phyloP scores from a whole-genome alignment of 371 early-diverging fungal species.

The Lichtheimia hyalospora region DNA sequence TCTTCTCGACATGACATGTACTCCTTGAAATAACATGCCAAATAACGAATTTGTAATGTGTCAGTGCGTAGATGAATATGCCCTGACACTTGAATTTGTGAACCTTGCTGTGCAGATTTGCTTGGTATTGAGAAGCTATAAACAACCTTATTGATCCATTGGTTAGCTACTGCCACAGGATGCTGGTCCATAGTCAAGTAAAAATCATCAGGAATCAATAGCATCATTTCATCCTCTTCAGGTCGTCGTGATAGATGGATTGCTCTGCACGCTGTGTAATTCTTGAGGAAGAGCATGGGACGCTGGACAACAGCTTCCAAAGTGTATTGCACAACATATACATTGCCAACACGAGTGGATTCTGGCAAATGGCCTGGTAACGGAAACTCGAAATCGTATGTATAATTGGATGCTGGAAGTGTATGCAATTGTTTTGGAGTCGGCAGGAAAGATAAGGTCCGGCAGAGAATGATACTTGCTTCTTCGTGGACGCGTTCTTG shows the following conservation, averaged over 20 bases:
- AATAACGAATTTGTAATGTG: slow-evolving; percentile 24
- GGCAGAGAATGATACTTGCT: slow-evolving; percentile 23
- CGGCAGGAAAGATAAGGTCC: slow-evolving; percentile 32
- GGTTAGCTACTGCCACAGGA: slow-evolving; percentile 29
- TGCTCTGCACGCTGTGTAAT: slow-evolving; percentile 12
- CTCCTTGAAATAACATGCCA: slow-evolving; percentile 38
- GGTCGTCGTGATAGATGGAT: slow-evolving; percentile 27
- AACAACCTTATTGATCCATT: slow-evolving; percentile 37
- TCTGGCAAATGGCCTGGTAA: slow-evolving; percentile 42
- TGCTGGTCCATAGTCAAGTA: slow-evolving; percentile 16
- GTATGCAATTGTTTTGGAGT: slow-evolving; percentile 15
- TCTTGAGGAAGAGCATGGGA: slow-evolving; percentile 25
- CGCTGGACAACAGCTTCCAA: slow-evolving; percentile 35
- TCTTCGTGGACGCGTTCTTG: slow-evolving; percentile 32
- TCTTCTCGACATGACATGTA: slow-evolving; percentile 28
- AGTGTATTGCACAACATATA: slow-evolving; percentile 34
- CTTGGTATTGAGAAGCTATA: slow-evolving; percentile 40
- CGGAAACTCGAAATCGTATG: slow-evolving; percentile 40
- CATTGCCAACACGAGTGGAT: slow-evolving; percentile 29
- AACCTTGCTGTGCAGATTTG: slow-evolving; percentile 32
- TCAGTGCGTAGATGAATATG: slow-evolving; percentile 25
- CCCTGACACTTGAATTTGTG: slow-evolving; percentile 30
- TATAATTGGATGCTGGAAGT: slow-evolving; percentile 25
- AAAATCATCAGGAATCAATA: slow-evolving; percentile 15
- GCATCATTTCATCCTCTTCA: slow-evolving; percentile 15